Percentiles rank a stretch among this genome's conserved stretches.
phyloP scores from a whole-genome alignment of 768 basidiomycete genomes.

The Xerocomellus chrysenteron region DNA sequence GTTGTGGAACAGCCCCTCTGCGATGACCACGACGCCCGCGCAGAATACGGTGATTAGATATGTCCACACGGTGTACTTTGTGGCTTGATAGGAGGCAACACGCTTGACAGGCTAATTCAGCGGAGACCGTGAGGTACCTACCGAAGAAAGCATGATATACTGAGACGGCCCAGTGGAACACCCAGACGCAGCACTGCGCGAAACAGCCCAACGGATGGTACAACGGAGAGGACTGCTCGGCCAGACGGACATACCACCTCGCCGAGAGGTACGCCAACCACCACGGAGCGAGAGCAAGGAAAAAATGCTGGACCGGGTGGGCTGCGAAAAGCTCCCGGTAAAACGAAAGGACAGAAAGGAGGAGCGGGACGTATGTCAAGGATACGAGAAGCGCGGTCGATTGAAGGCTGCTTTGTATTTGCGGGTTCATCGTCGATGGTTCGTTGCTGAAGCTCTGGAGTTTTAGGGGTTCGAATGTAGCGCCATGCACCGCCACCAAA shows the following conservation, averaged over 20 bases:
- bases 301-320: conserved; percentile 15
- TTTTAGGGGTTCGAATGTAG: conserved; percentile 1
- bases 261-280: conserved; percentile 20
- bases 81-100: conserved; percentile 2
- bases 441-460: neutral
- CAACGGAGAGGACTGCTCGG: conserved; percentile 18
- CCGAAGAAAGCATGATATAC: conserved; percentile 23
- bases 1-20: conserved; percentile 23
- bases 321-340: conserved; percentile 6
- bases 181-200: conserved; percentile 25
- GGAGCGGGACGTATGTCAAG: conserved; percentile 13
- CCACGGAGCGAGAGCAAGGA: conserved; percentile 23
- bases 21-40: conserved; percentile 3
- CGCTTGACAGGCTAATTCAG: neutral
- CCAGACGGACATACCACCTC: conserved; percentile 22
- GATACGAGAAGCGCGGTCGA: conserved; percentile 13
- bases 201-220: conserved; percentile 27
- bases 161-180: conserved; percentile 22
- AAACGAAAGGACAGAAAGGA: conserved; percentile 18
- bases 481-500: conserved; percentile 7
- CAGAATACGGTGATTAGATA: conserved; percentile 25
- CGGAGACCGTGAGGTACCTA: neutral
- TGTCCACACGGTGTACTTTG: conserved; percentile 9
- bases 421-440: conserved; percentile 5
- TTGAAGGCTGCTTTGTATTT: neutral